Conservation (phyloP, 177 flowering plant genomes). For the Telopea speciosissima region DNA sequence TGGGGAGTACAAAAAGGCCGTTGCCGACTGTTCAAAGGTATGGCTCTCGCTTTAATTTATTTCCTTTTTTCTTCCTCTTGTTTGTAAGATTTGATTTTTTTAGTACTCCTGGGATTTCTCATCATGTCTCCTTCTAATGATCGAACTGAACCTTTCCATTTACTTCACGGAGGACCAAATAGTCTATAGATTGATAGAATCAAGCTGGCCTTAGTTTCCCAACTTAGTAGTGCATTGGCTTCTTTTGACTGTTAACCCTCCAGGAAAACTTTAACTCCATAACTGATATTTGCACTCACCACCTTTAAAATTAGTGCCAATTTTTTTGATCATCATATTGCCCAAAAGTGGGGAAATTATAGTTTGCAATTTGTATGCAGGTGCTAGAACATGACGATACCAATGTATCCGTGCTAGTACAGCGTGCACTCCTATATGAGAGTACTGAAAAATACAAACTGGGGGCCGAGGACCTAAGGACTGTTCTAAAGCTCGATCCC, state of each 20-base stretch:
- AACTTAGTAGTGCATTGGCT: too few relatives aligned
- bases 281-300: too few relatives aligned
- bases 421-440: conserved; percentile 95
- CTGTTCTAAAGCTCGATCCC: conserved; percentile 92
- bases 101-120: not conserved
- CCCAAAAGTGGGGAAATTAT: not conserved
- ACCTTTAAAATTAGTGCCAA: too few relatives aligned
- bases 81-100: not conserved
- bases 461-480: conserved; percentile 93
- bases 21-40: conserved; percentile 97
- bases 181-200: too few relatives aligned
- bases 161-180: too few relatives aligned
- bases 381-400: conserved; percentile 57
- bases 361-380: conserved; percentile 35
- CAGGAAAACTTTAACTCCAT: too few relatives aligned
- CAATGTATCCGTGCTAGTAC: conserved; percentile 73
- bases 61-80: not conserved
- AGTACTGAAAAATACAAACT: conserved; percentile 95
- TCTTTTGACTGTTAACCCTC: too few relatives aligned
- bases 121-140: not conserved
- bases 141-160: too few relatives aligned
- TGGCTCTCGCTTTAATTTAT: conserved; percentile 3
- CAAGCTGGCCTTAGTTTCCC: too few relatives aligned
- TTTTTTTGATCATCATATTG: not conserved
- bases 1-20: conserved; percentile 97